These are phyloP conservation scores for Clavariopsis aquatica DNA, from an alignment of 495 filamentous ascomycete species.

Conservation along the genomic window DNA sequence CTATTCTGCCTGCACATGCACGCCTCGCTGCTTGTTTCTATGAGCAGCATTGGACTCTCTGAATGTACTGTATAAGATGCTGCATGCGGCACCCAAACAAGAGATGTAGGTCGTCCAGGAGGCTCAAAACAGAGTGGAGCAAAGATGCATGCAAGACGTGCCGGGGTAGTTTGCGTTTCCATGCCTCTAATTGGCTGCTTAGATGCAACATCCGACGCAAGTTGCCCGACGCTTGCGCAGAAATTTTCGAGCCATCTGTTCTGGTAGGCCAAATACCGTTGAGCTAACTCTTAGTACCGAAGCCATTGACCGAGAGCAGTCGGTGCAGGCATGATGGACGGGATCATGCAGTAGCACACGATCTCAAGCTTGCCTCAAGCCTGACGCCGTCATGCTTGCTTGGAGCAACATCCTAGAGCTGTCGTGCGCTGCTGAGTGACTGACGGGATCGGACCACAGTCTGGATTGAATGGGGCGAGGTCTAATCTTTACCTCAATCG, in stretches of 20 bases:
- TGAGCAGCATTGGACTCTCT: no score
- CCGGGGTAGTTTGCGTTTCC: neutral
- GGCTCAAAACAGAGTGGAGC: neutral
- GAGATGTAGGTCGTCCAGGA: neutral
- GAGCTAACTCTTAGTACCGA: no score
- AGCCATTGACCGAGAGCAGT: no score
- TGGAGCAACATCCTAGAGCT: neutral
- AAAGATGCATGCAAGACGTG: neutral
- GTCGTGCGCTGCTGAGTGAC: neutral
- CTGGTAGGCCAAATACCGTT: no score
- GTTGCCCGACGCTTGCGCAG: no score
- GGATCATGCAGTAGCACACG: conserved; percentile 6
- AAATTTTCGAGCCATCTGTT: no score
- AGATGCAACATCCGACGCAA: neutral
- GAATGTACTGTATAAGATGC: no score
- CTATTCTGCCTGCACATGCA: no score
- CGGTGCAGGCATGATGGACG: neutral
- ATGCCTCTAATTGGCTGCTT: neutral
- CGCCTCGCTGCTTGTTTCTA: no score
- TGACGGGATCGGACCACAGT: conserved; percentile 1
- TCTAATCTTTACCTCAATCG: neutral
- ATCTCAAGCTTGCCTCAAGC: conserved; percentile 8
- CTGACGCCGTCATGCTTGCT: conserved; percentile 6
- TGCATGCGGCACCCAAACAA: no score
- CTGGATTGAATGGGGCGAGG: conserved; percentile 1